A percentile compares a stretch with the other conserved stretches of the same genome.
These are phyloP conservation scores for Basidioascus undulatus DNA, from an alignment of 768 basidiomycete species.

Conservation along the genomic window DNA sequence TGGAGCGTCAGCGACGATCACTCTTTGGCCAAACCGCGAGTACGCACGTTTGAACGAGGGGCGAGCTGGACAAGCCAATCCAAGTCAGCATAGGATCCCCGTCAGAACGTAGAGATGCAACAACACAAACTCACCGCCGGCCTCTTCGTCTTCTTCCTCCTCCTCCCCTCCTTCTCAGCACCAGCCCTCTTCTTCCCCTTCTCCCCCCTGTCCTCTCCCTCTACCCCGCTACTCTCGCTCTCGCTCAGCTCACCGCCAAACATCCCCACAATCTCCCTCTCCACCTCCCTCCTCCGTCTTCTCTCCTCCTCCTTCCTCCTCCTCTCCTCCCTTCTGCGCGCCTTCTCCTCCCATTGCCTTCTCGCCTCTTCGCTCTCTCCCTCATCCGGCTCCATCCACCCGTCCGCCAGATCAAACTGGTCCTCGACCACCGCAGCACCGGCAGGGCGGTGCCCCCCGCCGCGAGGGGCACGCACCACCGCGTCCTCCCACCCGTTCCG, in stretches of 20 bases:
- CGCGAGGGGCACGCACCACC: slow-evolving; percentile 3
- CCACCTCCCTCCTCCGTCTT: background rate
- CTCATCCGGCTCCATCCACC: slow-evolving; percentile 9
- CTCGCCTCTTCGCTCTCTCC: background rate
- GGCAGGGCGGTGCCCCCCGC: slow-evolving; percentile 3
- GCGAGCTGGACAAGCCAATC: too few species aligned
- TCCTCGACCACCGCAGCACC: background rate
- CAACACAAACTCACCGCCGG: too few species aligned
- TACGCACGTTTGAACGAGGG: too few species aligned
- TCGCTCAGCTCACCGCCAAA: background rate
- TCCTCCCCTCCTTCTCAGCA: slow-evolving; percentile 3
- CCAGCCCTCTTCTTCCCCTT: slow-evolving; percentile 1
- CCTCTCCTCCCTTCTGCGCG: background rate
- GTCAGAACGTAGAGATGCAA: too few species aligned
- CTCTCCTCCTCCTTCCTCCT: background rate
- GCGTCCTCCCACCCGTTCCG: slow-evolving; percentile 10
- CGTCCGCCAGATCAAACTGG: slow-evolving; percentile 7
- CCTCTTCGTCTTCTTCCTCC: background rate
- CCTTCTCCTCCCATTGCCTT: background rate
- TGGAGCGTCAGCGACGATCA: too few species aligned
- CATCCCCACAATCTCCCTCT: background rate
- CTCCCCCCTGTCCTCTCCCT: slow-evolving; percentile 4
- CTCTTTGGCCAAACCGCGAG: too few species aligned
- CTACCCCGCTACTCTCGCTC: slow-evolving; percentile 1
- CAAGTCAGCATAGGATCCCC: too few species aligned